phyloP scores from a whole-genome alignment of 805 yeast species.

The Tetrapisispora namnaoensis region DNA sequence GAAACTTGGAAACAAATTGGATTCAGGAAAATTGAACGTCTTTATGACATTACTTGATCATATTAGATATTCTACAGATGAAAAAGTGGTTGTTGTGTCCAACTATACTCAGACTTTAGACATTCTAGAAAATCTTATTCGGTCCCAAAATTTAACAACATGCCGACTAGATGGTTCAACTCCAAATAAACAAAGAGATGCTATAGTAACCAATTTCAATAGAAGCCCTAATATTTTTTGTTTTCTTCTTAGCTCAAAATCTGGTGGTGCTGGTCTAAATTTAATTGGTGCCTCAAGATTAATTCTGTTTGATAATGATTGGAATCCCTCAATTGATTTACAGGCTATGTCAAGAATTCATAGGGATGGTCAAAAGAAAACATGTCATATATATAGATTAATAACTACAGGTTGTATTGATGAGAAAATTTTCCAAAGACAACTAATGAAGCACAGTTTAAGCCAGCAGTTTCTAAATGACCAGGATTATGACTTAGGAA shows the following conservation, averaged over 20 bases:
- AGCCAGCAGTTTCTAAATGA: conserved; percentile 59
- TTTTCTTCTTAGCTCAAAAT: conserved; percentile 74
- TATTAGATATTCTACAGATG: conserved; percentile 36
- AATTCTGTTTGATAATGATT: conserved; percentile 82
- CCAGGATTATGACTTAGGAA: conserved; percentile 17
- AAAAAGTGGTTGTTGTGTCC: conserved; percentile 78
- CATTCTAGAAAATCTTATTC: conserved; percentile 50
- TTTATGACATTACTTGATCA: conserved; percentile 47
- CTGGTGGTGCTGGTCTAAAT: conserved; percentile 92
- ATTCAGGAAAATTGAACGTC: conserved; percentile 56
- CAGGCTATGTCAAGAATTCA: conserved; percentile 96
- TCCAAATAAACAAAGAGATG: conserved; percentile 52
- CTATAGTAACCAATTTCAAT: conserved; percentile 63
- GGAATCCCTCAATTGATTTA: conserved; percentile 90
- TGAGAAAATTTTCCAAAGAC: conserved; percentile 89
- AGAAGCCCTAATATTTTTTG: conserved; percentile 40
- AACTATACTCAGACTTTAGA: conserved; percentile 84
- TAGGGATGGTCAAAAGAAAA: conserved; percentile 80
- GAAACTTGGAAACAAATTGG: conserved; percentile 17
- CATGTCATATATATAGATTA: conserved; percentile 73
- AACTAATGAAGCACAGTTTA: conserved; percentile 69
- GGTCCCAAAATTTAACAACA: conserved; percentile 40
- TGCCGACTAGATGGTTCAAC: conserved; percentile 79
- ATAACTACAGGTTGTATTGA: conserved; percentile 86
- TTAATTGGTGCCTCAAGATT: conserved; percentile 82